A percentile compares a stretch with the other conserved stretches of the same genome.
phyloP scores from a whole-genome alignment of 176 grass and related monocot species.

The Triticum timopheevii region DNA sequence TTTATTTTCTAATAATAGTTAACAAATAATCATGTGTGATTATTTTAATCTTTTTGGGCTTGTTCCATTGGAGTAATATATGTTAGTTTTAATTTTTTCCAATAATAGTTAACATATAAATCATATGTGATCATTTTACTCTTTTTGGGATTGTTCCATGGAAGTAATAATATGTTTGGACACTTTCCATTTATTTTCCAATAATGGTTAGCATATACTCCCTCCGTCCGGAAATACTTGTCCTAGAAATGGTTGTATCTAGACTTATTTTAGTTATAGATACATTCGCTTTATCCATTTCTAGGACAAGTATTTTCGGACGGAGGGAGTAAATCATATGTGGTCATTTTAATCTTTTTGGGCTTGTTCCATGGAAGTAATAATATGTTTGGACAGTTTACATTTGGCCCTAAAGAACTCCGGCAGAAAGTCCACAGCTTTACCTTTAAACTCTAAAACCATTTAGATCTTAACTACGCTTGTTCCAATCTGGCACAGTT shows the following conservation, averaged over 20 bases:
- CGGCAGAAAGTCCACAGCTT: neutral
- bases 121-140: neutral
- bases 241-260: too few relatives aligned
- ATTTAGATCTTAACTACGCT: neutral
- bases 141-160: conserved; percentile 1
- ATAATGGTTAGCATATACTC: neutral
- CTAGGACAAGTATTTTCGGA: too few relatives aligned
- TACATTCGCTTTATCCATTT: too few relatives aligned
- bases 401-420: neutral
- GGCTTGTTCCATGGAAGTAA: neutral
- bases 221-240: too few relatives aligned
- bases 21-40: neutral
- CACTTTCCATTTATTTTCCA: neutral
- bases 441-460: neutral
- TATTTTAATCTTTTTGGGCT: too few relatives aligned
- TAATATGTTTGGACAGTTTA: neutral
- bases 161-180: neutral
- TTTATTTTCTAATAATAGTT: neutral
- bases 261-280: too few relatives aligned
- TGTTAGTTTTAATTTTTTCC: neutral
- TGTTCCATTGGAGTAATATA: too few relatives aligned
- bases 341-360: neutral
- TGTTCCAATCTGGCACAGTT: neutral
- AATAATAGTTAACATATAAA: neutral
- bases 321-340: neutral